Evolutionary conservation across 345 rosid species (phyloP), one percentile per base, ranked within the genome.

Genomic region (Eucalyptus curtisii): DNA sequence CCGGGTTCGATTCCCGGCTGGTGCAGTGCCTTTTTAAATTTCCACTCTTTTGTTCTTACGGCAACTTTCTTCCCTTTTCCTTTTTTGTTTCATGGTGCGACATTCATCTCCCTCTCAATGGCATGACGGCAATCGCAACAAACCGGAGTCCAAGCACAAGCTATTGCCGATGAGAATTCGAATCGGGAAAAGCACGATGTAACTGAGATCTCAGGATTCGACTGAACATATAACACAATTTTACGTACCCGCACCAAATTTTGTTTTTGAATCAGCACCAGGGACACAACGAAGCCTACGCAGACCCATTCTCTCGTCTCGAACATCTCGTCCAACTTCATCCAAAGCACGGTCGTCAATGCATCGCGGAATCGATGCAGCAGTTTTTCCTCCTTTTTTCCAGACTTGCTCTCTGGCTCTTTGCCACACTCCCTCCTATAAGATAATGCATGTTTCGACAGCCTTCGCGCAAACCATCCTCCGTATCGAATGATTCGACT

Each of bases 1-100:
- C 97, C 94, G 93, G 94, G 97, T 94, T 95, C 95, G 94, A 94
- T 91, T 89, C 91, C 93, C 93, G 92, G 91, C 94, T 93, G 94
- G 95, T 92, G 95, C 95, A 86, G 33, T 2, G 16, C 1, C 12
- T 2, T 71, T 17, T 2, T 5, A 1, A 1, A 33, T 17, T 17
- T 5, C 8, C 12, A 5, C 45, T 10, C 45, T 37, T 37, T 17
- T 2, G 7, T 37, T 71, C 81, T 71, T 71, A 71, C 44, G 3
- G 33, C 71, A 25, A 10, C 66, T 57, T 14, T 31, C 40, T 66
- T 31, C 22, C 11, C 40, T 66, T 66, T 7, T 66, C 40, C 40
- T 66, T 15, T n/a, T 66, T 31, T 4, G 79, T n/a, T 66, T 8
- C 81, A 17, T 16, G 25, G 81, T 8, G 44, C 10, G 79, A n/a